A percentile compares a stretch with the other conserved stretches of the same genome.
Evolutionary conservation across 2,329 filamentous ascomycete genomes (phyloP).

Genomic region (Fusarium sp.): DNA sequence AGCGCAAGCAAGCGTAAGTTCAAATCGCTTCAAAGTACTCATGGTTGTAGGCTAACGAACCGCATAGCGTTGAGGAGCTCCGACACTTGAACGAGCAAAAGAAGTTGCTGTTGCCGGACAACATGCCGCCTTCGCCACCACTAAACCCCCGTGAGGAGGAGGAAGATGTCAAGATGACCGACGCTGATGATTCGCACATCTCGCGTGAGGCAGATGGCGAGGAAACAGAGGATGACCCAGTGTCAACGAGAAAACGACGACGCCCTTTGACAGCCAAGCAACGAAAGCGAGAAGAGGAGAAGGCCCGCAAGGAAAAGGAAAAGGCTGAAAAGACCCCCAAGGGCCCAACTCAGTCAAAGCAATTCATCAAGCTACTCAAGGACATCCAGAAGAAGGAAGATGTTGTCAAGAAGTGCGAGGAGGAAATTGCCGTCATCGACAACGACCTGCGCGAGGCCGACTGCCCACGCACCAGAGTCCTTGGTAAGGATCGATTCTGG

Average conservation of each 20-base stretch:
- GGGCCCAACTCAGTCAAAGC: constrained; percentile 79
- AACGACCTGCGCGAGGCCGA: constrained; percentile 94
- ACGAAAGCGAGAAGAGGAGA: constrained; percentile 79
- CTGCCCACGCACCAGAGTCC: constrained; percentile 84
- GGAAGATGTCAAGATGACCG: constrained; percentile 67
- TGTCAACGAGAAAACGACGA: constrained; percentile 60
- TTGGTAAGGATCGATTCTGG: constrained; percentile 96
- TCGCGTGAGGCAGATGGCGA: constrained; percentile 69
- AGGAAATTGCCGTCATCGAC: constrained; percentile 83
- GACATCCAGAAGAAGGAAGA: constrained; percentile 90
- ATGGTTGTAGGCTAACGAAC: constrained; percentile 7
- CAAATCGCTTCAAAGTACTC: not conserved
- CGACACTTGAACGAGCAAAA: constrained; percentile 74
- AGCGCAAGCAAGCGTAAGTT: constrained; percentile 71
- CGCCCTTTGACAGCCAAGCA: constrained; percentile 69
- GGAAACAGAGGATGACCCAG: constrained; percentile 74
- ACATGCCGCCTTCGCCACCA: constrained; percentile 69
- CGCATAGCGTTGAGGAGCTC: constrained; percentile 70
- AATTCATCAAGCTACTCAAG: constrained; percentile 85
- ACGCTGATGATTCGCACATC: constrained; percentile 66
- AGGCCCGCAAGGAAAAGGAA: constrained; percentile 62
- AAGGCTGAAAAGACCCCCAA: constrained; percentile 68
- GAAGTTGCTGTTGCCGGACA: constrained; percentile 76
- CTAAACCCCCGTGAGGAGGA: constrained; percentile 58
- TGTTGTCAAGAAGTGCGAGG: constrained; percentile 80